Conservation (phyloP, 495 filamentous ascomycete species). For the Neurospora sp. region DNA sequence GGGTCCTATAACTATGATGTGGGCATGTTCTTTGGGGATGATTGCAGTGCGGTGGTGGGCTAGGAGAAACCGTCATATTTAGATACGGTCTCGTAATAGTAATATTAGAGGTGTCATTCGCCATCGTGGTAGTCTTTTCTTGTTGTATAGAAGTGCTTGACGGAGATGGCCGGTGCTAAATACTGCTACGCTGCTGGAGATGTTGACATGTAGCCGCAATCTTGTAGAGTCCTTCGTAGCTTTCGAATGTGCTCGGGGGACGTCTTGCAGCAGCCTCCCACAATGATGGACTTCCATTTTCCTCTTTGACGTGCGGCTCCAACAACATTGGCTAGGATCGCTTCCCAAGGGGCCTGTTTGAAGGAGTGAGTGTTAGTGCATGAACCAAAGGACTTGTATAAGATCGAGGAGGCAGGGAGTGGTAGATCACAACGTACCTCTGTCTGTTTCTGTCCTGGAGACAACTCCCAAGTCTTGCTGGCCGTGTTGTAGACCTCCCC, state of each 20-base stretch:
- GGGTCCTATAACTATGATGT: background rate
- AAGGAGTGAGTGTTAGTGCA: background rate
- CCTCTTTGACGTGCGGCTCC: conserved; percentile 46
- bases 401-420: background rate
- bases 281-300: conserved; percentile 40
- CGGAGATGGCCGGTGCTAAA: background rate
- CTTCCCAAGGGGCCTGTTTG: conserved; percentile 39
- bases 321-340: conserved; percentile 44
- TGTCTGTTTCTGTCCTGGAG: conserved; percentile 7
- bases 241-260: conserved; percentile 38
- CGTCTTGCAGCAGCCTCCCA: conserved; percentile 56
- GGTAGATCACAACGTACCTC: conserved; percentile 6
- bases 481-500: conserved; percentile 55
- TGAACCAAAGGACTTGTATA: background rate
- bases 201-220: background rate
- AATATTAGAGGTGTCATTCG: background rate
- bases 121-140: too few relatives aligned
- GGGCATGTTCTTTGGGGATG: background rate
- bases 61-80: background rate
- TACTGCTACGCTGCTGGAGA: background rate
- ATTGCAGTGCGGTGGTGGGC: background rate
- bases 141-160: background rate
- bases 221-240: conserved; percentile 22
- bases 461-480: conserved; percentile 47
- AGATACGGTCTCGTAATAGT: background rate